A percentile compares a stretch with the other conserved stretches of the same genome.
Evolutionary conservation across 139 green algal species (phyloP).

Genomic region (Spirogloea muscicola): DNA sequence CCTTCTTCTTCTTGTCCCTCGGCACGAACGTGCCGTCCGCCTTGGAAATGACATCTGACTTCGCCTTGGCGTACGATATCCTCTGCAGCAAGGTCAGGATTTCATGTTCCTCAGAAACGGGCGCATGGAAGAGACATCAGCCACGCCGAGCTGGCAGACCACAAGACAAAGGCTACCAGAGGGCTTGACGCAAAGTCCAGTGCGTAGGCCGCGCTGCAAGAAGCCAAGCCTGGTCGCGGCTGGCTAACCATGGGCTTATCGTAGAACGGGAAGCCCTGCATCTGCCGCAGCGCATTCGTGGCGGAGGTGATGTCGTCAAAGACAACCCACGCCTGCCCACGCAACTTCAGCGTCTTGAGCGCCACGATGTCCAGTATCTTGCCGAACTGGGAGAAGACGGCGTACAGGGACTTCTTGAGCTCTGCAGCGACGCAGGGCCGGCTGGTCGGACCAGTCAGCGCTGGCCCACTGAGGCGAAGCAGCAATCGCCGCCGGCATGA

Average conservation of each 20-base stretch:
- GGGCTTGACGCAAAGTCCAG: too few relatives aligned
- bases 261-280: slow-evolving; percentile 97
- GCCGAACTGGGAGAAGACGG: slow-evolving; percentile 94
- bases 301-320: slow-evolving; percentile 80
- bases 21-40: slow-evolving; percentile 74
- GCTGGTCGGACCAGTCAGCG: too few relatives aligned
- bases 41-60: slow-evolving; percentile 85
- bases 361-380: slow-evolving; percentile 88
- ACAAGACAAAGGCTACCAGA: too few relatives aligned
- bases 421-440: slow-evolving; percentile 76
- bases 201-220: too few relatives aligned
- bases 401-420: slow-evolving; percentile 86
- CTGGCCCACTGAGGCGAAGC: too few relatives aligned
- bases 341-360: slow-evolving; percentile 77
- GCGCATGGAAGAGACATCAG: too few relatives aligned
- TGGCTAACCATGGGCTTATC: slow-evolving; percentile 96
- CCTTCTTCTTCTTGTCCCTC: slow-evolving; percentile 49
- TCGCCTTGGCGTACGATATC: slow-evolving; percentile 81
- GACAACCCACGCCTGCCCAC: slow-evolving; percentile 94
- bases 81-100: slow-evolving; percentile 63
- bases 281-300: slow-evolving; percentile 74
- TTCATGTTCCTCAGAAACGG: too few relatives aligned
- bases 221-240: too few relatives aligned
- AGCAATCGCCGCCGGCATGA: too few relatives aligned
- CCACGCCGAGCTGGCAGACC: too few relatives aligned